Percentiles rank a stretch among this genome's conserved stretches.
Conservation (phyloP, 2,329 filamentous ascomycete species). For the Lithohypha guttulata region DNA sequence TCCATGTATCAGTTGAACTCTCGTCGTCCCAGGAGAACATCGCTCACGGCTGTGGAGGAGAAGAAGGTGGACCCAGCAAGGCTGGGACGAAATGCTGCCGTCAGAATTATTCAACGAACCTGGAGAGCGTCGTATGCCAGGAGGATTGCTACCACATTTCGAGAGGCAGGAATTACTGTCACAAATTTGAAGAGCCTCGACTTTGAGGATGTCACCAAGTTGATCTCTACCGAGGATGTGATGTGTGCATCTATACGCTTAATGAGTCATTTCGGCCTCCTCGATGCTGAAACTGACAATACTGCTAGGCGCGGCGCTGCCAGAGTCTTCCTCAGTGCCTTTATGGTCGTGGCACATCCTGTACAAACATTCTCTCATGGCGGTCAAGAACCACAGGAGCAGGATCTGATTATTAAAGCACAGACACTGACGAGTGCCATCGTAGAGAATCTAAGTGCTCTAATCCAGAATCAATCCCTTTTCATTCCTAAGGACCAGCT, state of each 20-base stretch:
- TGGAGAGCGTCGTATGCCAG: conserved; percentile 45
- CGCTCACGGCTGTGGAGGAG: conserved; percentile 36
- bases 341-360: conserved; percentile 52
- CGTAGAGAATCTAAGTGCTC: conserved; percentile 9
- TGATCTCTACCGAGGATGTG: conserved; percentile 46
- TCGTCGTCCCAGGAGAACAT: conserved; percentile 42
- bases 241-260: conserved; percentile 43
- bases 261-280: conserved; percentile 45
- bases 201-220: conserved; percentile 49
- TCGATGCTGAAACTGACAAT: conserved; percentile 38
- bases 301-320: conserved; percentile 41
- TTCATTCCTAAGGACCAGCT: conserved; percentile 31
- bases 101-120: conserved; percentile 45
- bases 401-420: conserved; percentile 51
- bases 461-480: neutral
- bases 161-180: neutral
- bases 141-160: conserved; percentile 41
- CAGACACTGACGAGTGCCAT: conserved; percentile 42
- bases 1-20: conserved; percentile 36
- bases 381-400: conserved; percentile 51
- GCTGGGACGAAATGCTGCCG: conserved; percentile 42
- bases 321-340: conserved; percentile 53
- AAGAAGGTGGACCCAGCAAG: conserved; percentile 30
- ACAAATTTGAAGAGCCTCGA: conserved; percentile 30
- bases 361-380: conserved; percentile 44